Percentiles rank a stretch among this genome's conserved stretches.
Conservation (phyloP, 1,139 yeast species). For the Meyerozyma elateridarum region DNA sequence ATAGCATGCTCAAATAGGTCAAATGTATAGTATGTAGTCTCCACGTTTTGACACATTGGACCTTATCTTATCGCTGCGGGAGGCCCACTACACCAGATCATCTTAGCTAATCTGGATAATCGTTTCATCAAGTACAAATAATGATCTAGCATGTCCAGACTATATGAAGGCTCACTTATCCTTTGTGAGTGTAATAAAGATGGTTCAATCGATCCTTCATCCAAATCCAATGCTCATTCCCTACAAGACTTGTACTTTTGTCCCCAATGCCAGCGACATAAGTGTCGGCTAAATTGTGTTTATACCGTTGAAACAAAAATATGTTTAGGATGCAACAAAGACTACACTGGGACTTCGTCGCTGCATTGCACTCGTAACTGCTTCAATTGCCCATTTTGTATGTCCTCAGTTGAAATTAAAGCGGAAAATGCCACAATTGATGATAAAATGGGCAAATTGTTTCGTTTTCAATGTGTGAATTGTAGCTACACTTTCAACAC, state of each 20-base stretch:
- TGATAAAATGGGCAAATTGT: constrained; percentile 10
- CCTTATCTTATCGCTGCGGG: no score
- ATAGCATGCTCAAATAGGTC: no score
- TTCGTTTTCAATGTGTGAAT: constrained; percentile 10
- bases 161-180: no score
- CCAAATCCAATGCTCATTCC: constrained; percentile 8
- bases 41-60: no score
- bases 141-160: no score
- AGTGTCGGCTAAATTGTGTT: constrained; percentile 9
- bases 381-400: constrained; percentile 14
- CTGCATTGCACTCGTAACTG: constrained; percentile 10
- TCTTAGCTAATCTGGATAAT: no score
- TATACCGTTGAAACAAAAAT: constrained; percentile 10
- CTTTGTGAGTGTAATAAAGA: no score
- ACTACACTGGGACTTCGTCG: constrained; percentile 8
- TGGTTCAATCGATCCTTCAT: no score
- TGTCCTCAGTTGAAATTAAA: constrained; percentile 8
- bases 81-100: no score
- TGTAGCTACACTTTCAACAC: constrained; percentile 12
- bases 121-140: no score
- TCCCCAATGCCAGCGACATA: constrained; percentile 10
- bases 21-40: no score
- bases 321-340: constrained; percentile 13
- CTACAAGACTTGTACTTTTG: constrained; percentile 11
- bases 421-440: constrained; percentile 7